Evolutionary conservation across 164 flowering plant genomes (phyloP).

Genomic region (Umbellularia californica): DNA sequence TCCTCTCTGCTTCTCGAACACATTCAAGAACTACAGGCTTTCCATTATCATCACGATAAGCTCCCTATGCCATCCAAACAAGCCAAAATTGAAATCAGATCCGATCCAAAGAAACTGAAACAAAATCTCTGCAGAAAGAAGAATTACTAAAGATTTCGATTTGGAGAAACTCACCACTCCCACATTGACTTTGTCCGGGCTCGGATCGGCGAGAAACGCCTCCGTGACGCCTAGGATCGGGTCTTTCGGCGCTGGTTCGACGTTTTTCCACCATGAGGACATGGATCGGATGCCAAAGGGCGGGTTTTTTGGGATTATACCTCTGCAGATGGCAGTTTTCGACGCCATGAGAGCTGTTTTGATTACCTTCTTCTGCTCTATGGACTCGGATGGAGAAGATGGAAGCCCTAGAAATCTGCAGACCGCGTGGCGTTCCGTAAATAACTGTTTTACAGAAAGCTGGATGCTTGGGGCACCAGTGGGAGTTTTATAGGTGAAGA

Average conservation of each 20-base stretch:
- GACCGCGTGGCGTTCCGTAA: too few relatives aligned
- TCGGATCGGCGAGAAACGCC: slow-evolving; percentile 81
- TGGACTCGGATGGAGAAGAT: not conserved
- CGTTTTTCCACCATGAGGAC: slow-evolving; percentile 83
- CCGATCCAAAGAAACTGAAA: not conserved
- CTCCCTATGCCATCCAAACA: slow-evolving; percentile 50
- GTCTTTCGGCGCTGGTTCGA: slow-evolving; percentile 84
- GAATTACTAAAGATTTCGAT: not conserved
- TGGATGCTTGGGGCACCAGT: too few relatives aligned
- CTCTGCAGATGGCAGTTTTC: slow-evolving; percentile 23
- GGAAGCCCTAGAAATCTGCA: not conserved
- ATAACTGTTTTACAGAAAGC: too few relatives aligned
- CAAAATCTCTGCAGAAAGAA: not conserved
- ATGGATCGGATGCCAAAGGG: slow-evolving; percentile 41
- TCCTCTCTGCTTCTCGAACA: slow-evolving; percentile 85
- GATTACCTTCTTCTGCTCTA: not conserved
- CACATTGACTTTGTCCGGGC: slow-evolving; percentile 81
- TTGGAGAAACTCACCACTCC: slow-evolving; percentile 65
- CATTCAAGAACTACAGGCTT: slow-evolving; percentile 95
- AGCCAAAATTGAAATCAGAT: not conserved
- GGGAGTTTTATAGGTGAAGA: too few relatives aligned
- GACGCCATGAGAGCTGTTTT: slow-evolving; percentile 32
- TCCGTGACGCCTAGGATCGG: slow-evolving; percentile 97
- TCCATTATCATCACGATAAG: slow-evolving; percentile 93
- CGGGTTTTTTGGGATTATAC: slow-evolving; percentile 12